Conservation (phyloP, 2,329 filamentous ascomycete genomes). For the Phaeosphaeriaceae sp. region DNA sequence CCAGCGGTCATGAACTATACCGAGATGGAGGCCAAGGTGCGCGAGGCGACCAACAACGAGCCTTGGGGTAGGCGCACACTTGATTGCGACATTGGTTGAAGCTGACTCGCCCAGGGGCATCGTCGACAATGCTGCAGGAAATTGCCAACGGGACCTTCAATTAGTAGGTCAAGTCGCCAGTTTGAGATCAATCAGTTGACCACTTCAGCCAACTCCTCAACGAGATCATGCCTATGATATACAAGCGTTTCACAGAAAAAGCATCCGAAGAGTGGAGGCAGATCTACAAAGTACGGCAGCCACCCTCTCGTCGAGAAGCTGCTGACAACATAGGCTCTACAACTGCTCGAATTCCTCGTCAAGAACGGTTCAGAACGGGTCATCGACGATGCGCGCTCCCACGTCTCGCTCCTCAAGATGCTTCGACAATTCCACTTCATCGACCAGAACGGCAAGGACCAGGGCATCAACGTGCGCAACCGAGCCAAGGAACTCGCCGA, state of each 20-base stretch:
- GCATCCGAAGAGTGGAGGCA: slow-evolving; percentile 98
- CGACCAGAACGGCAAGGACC: slow-evolving; percentile 94
- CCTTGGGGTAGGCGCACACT: slow-evolving; percentile 81
- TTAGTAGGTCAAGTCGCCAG: slow-evolving; percentile 71
- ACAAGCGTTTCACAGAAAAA: slow-evolving; percentile 98
- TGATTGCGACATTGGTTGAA: slow-evolving; percentile 46
- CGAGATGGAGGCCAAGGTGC: slow-evolving; percentile 74
- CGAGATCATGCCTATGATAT: slow-evolving; percentile 99
- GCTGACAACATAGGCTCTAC: slow-evolving; percentile 65
- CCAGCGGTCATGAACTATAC: slow-evolving; percentile 97
- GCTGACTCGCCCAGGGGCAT: slow-evolving; percentile 62
- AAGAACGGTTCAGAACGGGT: slow-evolving; percentile 98
- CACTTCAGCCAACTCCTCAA: slow-evolving; percentile 83
- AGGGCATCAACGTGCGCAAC: slow-evolving; percentile 97
- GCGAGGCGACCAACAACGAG: slow-evolving; percentile 98
- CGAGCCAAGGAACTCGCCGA: slow-evolving; percentile 94
- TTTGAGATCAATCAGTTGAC: slow-evolving; percentile 25
- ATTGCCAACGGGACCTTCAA: slow-evolving; percentile 98
- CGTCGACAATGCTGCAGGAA: slow-evolving; percentile 91
- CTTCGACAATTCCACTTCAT: slow-evolving; percentile 98
- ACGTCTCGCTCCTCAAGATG: slow-evolving; percentile 97
- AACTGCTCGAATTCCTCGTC: slow-evolving; percentile 94
- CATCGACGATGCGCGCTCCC: slow-evolving; percentile 94
- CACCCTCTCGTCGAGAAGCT: background rate
- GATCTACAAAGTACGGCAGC: slow-evolving; percentile 82